Conservation (phyloP, 2,329 filamentous ascomycete genomes). For the Fusarium brevicatenulatum region DNA sequence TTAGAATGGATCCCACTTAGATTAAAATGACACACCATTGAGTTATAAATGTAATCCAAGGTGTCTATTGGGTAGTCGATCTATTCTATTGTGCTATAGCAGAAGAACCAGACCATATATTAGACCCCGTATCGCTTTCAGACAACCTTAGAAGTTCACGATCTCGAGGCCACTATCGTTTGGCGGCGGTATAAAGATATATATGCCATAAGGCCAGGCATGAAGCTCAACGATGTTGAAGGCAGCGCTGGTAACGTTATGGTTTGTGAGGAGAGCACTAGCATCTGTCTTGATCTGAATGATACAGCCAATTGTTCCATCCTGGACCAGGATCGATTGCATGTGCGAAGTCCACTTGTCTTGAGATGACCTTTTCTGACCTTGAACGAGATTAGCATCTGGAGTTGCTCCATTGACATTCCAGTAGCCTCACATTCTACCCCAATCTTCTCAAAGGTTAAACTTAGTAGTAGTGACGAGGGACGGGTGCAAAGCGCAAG, state of each 20-base stretch:
- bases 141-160: neutral
- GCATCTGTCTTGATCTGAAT: neutral
- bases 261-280: neutral
- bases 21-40: neutral
- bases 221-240: neutral
- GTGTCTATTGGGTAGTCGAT: neutral
- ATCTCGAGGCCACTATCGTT: neutral
- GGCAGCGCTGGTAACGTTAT: neutral
- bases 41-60: neutral
- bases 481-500: neutral
- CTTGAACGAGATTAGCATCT: neutral
- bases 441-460: too few species aligned
- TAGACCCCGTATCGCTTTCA: neutral
- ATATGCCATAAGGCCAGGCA: neutral
- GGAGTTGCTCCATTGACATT: neutral
- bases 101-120: neutral
- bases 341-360: neutral
- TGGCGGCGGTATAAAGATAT: neutral
- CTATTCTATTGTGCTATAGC: neutral
- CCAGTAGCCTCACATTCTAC: neutral
- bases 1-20: neutral
- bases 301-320: neutral
- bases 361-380: neutral
- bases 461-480: neutral
- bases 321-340: neutral